Percentiles rank a stretch among this genome's conserved stretches.
These are phyloP conservation scores for Mycena rosella DNA, from an alignment of 768 basidiomycete species.

Conservation along the genomic window DNA sequence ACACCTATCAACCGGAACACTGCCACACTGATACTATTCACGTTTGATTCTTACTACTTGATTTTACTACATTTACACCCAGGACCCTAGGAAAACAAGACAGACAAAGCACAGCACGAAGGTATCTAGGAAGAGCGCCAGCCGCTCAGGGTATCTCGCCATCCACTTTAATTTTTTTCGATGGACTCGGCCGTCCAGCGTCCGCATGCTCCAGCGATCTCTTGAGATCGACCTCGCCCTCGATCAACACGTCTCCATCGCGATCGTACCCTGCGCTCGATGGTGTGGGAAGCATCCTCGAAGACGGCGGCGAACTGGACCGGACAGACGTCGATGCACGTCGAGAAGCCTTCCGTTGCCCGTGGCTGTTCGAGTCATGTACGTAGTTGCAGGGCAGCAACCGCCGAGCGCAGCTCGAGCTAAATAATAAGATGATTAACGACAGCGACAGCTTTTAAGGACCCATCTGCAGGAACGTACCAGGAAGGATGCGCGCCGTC, in stretches of 20 bases:
- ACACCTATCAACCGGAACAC: no score
- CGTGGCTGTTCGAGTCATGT: conserved; percentile 66
- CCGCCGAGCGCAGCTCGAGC: conserved; percentile 82
- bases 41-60: neutral
- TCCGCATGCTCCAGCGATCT: conserved; percentile 69
- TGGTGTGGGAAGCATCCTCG: conserved; percentile 65
- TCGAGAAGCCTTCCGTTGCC: conserved; percentile 61
- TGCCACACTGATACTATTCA: no score
- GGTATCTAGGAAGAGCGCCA: conserved; percentile 44
- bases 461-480: conserved; percentile 17
- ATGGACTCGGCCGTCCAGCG: conserved; percentile 55
- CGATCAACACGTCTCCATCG: conserved; percentile 56
- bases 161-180: conserved; percentile 83
- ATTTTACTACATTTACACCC: conserved; percentile 28
- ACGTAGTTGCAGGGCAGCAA: conserved; percentile 85
- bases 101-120: conserved; percentile 22
- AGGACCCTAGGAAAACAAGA: conserved; percentile 30
- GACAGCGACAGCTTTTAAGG: conserved; percentile 19
- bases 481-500: conserved; percentile 90
- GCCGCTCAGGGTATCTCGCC: conserved; percentile 66
- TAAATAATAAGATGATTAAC: conserved; percentile 27
- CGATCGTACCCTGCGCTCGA: conserved; percentile 55
- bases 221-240: conserved; percentile 71
- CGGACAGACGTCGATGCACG: conserved; percentile 68
- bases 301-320: conserved; percentile 70